Evolutionary conservation across 1,284 basidiomycete genomes (phyloP).

Genomic region (Kalmanozyma brasiliensis): DNA sequence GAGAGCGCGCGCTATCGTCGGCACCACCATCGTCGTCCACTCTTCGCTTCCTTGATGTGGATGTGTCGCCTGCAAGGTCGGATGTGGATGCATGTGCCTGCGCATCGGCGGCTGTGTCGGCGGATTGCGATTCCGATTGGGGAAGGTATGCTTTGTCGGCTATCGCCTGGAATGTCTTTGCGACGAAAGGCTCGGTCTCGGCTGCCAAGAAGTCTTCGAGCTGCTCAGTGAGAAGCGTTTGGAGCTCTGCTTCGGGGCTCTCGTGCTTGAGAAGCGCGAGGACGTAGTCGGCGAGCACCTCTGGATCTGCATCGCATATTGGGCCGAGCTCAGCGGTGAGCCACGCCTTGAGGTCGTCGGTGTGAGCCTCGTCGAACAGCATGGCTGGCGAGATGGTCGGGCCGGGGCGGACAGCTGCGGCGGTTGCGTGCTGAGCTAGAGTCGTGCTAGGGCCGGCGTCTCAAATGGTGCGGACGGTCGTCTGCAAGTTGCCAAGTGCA

Average conservation of each 20-base stretch:
- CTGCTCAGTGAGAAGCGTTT: slow-evolving; percentile 79
- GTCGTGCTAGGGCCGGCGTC: too few relatives aligned
- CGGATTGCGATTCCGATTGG: slow-evolving; percentile 10
- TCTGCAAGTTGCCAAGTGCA: too few relatives aligned
- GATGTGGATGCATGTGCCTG: slow-evolving; percentile 19
- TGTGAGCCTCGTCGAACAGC: slow-evolving; percentile 54
- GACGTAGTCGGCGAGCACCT: slow-evolving; percentile 91
- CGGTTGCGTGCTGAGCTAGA: too few relatives aligned
- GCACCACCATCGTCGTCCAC: slow-evolving; percentile 50
- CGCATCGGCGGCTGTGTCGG: slow-evolving; percentile 14
- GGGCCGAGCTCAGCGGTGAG: slow-evolving; percentile 60
- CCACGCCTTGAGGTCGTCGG: slow-evolving; percentile 59
- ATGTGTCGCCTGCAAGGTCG: slow-evolving; percentile 10
- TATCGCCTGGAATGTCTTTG: slow-evolving; percentile 80
- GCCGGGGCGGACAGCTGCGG: neutral
- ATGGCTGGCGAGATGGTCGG: slow-evolving; percentile 1
- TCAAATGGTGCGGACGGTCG: too few relatives aligned
- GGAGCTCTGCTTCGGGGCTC: slow-evolving; percentile 82
- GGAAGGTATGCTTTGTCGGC: slow-evolving; percentile 52
- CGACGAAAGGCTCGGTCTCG: slow-evolving; percentile 81
- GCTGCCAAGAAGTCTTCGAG: slow-evolving; percentile 91
- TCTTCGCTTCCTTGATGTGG: slow-evolving; percentile 41
- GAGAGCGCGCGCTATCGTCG: slow-evolving; percentile 27
- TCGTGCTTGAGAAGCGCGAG: slow-evolving; percentile 93
- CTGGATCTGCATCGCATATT: slow-evolving; percentile 90